Base-by-base conservation (phyloP, 306 rosid genomes). In the Chamaecrista fasciculata region DNA sequence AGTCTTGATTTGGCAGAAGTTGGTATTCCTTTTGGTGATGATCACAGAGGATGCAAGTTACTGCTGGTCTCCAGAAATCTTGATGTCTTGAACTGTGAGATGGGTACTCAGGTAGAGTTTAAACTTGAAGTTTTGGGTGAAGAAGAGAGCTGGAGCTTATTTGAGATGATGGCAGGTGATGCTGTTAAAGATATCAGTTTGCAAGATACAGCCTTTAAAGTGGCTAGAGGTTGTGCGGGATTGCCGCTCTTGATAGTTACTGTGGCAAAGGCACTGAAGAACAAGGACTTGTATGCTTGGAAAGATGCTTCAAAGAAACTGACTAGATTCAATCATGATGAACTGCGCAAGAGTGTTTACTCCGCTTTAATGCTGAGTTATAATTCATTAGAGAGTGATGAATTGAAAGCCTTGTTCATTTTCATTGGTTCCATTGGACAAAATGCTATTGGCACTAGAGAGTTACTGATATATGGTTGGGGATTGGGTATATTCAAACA, bases 121-220 rank as follows among this genome's bases (percentile, higher is more conserved):
- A 34, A 26, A 6, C 57, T 82, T 47, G 77, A 71, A 0, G 55
- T 34, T 67, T 50, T 82, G 69, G 48, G 73, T 1, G 52, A 50
- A 40, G 44, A 46, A 3, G 86, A 85, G 55, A 75, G 81, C 52
- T 81, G 78, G 84, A 40, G 33, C 8, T 79, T 85, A 46, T 82
- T 82, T 53, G 61, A 56, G 24, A 73, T 46, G 34, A 76, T 43
- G 10, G 78, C 57, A 1, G 85, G 81, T 58, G 57, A 71, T 19
- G 59, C 39, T 12, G 65, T 64, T 36, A 28, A 24, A 3, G 53
- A 62, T 3, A 19, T 12, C 5, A 69, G 31, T 26, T 14, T 62
- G 24, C 47, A 82, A 4, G 50, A 49, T 0, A 48, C 70, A 21
- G 87, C 87, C 0, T 14, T 43, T 2, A 37, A 85, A 47, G 70